Conservation (phyloP, 768 basidiomycete species). For the Lactarius hatsudake region DNA sequence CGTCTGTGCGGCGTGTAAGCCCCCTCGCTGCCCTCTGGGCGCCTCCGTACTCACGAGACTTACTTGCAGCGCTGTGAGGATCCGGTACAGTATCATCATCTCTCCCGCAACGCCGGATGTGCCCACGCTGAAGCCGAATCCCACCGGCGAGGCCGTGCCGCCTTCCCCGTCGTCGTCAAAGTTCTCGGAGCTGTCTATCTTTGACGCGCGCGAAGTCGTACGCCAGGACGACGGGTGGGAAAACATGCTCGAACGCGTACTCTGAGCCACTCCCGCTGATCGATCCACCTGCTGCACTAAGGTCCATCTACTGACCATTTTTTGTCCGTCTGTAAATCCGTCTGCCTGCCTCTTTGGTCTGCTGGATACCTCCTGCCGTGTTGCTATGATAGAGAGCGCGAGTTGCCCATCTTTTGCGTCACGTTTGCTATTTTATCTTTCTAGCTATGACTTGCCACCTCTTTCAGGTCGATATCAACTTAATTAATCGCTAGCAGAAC, state of each 20-base stretch:
- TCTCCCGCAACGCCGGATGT: conserved; percentile 44
- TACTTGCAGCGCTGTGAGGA: conserved; percentile 62
- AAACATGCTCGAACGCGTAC: conserved; percentile 62
- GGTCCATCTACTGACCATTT: conserved; percentile 8
- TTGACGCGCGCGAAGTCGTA: conserved; percentile 74
- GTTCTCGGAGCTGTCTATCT: conserved; percentile 50
- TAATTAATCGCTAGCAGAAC: background rate
- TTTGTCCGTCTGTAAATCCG: background rate
- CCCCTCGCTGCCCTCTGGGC: background rate
- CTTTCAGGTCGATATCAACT: background rate
- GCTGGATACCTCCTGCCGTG: conserved; percentile 4
- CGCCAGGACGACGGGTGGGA: conserved; percentile 79
- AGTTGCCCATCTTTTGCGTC: background rate
- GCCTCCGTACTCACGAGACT: background rate
- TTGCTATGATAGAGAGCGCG: background rate
- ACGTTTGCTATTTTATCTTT: background rate
- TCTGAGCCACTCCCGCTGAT: conserved; percentile 35
- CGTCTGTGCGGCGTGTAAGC: conserved; percentile 82
- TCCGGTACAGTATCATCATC: conserved; percentile 74
- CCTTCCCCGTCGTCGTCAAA: conserved; percentile 36
- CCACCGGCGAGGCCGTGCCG: conserved; percentile 3
- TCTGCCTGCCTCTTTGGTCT: background rate
- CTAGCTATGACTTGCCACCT: background rate
- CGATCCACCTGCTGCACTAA: background rate
- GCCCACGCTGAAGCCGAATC: conserved; percentile 31